Percentiles rank a stretch among this genome's conserved stretches.
These are phyloP conservation scores for Colletotrichum caudatum DNA, from an alignment of 2,329 filamentous ascomycete genomes.

Conservation along the genomic window DNA sequence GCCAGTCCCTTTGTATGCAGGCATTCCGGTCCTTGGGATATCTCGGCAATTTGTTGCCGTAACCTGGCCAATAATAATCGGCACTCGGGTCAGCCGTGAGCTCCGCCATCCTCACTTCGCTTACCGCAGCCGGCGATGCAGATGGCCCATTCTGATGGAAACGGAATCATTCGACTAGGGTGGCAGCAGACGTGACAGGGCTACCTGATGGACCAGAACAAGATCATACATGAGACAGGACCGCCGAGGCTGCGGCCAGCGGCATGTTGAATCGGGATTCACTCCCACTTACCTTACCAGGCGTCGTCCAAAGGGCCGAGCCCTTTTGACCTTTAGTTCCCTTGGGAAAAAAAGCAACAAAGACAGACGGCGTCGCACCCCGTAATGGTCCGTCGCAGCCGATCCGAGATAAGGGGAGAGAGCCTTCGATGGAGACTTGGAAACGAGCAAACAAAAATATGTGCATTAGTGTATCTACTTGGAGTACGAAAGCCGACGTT, in stretches of 20 bases:
- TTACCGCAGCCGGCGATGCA: neutral
- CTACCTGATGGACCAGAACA: neutral
- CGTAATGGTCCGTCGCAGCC: neutral
- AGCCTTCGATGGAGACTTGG: neutral
- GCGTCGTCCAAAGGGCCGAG: neutral
- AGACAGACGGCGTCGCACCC: neutral
- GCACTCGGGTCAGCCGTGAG: conserved; percentile 8
- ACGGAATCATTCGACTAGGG: neutral
- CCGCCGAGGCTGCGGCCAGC: neutral
- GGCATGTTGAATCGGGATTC: neutral
- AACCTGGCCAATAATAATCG: conserved; percentile 34
- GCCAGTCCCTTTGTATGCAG: neutral
- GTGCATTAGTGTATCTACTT: conserved; percentile 13
- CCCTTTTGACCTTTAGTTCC: neutral
- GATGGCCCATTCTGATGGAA: neutral
- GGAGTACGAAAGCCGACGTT: neutral
- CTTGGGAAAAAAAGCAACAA: neutral
- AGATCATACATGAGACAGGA: neutral
- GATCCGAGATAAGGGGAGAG: neutral
- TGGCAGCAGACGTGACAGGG: neutral
- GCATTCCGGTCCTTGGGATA: neutral
- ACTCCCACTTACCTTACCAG: neutral
- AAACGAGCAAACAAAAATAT: neutral
- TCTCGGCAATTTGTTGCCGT: conserved; percentile 24
- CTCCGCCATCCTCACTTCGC: conserved; percentile 26